Evolutionary conservation across 805 yeast genomes (phyloP), one percentile per base, ranked within the genome.

Genomic region (Yarrowia sp.): DNA sequence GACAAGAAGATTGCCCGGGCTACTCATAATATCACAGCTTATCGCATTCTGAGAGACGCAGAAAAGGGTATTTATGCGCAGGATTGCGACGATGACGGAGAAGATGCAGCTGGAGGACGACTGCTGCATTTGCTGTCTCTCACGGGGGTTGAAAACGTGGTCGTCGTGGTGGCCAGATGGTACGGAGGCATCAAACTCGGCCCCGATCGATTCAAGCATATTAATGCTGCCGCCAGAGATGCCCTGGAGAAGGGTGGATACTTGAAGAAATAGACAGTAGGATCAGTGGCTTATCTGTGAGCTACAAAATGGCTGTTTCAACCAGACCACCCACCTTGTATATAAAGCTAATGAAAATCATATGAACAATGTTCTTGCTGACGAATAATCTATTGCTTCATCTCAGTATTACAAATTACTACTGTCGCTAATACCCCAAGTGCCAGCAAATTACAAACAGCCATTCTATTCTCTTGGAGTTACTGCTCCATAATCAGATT

Each of bases 21-120:
- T 0, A 76, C 84, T 0, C 98, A 94, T 77, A 88, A 88, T 70
- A 95, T 95, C 87, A 84, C 87, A 15, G 95, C 97, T 0, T 93
- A 94, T 89, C 80, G 98, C 70, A 88, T 95, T 3, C 81, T 82
- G 68, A 76, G 82, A n/a, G 76, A 74, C 0, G 50, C 64, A 17
- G 64, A 43, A 8, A 78, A 78, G 34, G 91, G 87, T 0, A 84
- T 86, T 0, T 81, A 83, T 43, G 84, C 82, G 58, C 95, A 91
- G 73, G 98, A 95, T 73, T 92, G 91, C 72, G 98, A 95, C 74
- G 98, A 95, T 76, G 99, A 94, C 75, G 99, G 99, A 2, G 99
- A 95, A 75, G 84, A 96, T 0, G 98, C 98, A 0, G 97, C 98
- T 0, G 99, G 99, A 10, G 86, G 93, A 6, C 80, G 97, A 68